A percentile compares a stretch with the other conserved stretches of the same genome.
phyloP scores from a whole-genome alignment of 1,139 yeast genomes.

The Debaryomycetaceae sp. region DNA sequence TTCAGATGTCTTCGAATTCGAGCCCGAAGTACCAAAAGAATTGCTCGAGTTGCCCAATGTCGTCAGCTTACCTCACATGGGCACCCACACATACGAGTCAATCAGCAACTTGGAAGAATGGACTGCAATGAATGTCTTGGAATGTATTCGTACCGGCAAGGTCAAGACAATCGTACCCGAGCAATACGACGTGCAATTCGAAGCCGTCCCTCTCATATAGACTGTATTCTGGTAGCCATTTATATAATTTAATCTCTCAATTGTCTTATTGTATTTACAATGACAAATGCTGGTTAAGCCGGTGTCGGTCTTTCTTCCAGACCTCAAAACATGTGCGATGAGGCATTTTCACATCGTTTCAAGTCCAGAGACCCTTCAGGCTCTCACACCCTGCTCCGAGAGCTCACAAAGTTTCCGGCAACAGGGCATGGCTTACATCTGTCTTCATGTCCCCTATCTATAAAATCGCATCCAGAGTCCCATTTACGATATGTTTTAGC shows the following conservation, averaged over 20 bases:
- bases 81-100: conserved; percentile 67
- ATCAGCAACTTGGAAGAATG: conserved; percentile 55
- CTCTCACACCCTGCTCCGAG: no score
- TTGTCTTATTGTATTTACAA: background rate
- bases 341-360: no score
- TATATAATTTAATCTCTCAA: background rate
- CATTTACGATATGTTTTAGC: no score
- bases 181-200: conserved; percentile 23
- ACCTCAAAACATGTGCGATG: no score
- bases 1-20: conserved; percentile 80
- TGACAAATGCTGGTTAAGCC: background rate
- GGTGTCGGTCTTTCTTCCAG: no score
- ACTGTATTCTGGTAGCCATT: background rate
- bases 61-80: conserved; percentile 76
- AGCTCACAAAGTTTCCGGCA: no score
- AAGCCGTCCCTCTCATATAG: background rate
- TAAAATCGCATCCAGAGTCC: no score
- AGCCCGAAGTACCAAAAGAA: conserved; percentile 67
- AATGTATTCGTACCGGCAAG: conserved; percentile 52
- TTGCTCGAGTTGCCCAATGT: conserved; percentile 55
- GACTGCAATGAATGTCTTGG: conserved; percentile 45
- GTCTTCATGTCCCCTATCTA: no score
- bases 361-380: no score
- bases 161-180: conserved; percentile 70
- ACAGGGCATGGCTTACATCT: no score